A percentile compares a stretch with the other conserved stretches of the same genome.
These are phyloP conservation scores for Erodium maritimum DNA, from an alignment of 345 rosid genomes.

Conservation along the genomic window DNA sequence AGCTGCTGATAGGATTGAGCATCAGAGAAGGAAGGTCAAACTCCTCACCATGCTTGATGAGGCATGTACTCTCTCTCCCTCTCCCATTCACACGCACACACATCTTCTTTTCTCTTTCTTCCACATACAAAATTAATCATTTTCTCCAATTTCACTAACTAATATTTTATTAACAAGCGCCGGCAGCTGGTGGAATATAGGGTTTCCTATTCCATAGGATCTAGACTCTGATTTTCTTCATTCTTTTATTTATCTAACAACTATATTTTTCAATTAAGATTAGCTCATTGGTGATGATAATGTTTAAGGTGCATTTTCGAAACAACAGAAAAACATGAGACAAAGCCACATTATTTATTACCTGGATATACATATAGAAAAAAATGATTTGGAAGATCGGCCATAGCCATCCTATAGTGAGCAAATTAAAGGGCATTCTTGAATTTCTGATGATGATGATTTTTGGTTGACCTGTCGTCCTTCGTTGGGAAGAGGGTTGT, in stretches of 20 bases:
- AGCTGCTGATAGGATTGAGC: constrained; percentile 81
- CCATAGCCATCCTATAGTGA: no score
- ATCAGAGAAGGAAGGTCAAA: constrained; percentile 92
- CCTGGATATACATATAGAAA: no score
- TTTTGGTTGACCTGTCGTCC: not conserved
- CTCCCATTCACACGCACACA: constrained; percentile 12
- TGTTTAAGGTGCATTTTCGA: constrained; percentile 10
- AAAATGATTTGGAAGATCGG: not conserved
- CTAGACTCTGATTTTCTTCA: constrained; percentile 19
- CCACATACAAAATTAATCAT: constrained; percentile 2
- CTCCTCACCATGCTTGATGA: constrained; percentile 94
- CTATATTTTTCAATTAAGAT: constrained; percentile 12
- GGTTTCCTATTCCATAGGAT: constrained; percentile 23
- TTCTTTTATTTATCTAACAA: not conserved
- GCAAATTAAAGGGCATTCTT: no score
- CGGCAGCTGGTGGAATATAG: constrained; percentile 53
- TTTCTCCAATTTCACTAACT: constrained; percentile 7
- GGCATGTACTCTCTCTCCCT: constrained; percentile 51
- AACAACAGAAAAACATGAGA: no score
- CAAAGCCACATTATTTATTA: no score
- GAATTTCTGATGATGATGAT: not conserved
- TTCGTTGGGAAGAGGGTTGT: not conserved
- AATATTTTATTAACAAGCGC: constrained; percentile 8
- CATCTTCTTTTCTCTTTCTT: constrained; percentile 4
- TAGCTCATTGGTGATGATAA: constrained; percentile 9